These are phyloP conservation scores for Drosera spatulata DNA, from an alignment of 179 eudicot species.

Conservation along the genomic window DNA sequence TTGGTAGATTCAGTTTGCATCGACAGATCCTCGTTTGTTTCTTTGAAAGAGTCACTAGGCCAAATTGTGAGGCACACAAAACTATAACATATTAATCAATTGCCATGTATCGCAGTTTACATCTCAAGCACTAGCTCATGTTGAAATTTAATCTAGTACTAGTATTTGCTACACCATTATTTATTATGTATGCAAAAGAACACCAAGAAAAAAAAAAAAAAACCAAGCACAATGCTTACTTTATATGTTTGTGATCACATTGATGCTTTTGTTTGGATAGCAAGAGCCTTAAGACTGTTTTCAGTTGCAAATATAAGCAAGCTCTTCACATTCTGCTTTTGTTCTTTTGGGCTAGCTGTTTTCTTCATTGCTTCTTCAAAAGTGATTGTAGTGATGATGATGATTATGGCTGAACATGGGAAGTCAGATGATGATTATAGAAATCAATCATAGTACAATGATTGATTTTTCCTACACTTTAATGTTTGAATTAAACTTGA, in stretches of 20 bases:
- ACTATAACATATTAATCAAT: background rate
- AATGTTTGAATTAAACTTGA: no score
- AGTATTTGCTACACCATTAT: background rate
- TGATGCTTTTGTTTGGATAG: slow-evolving; percentile 67
- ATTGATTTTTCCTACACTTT: no score
- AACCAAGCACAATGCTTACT: slow-evolving; percentile 32
- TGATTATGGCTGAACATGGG: no score
- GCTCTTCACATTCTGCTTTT: slow-evolving; percentile 86
- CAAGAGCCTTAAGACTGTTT: slow-evolving; percentile 82
- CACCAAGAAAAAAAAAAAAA: background rate
- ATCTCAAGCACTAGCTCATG: no score
- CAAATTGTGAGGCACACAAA: slow-evolving; percentile 30
- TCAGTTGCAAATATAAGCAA: slow-evolving; percentile 70
- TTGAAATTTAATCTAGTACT: no score
- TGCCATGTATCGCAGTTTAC: no score
- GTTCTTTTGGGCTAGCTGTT: slow-evolving; percentile 90
- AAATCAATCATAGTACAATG: no score
- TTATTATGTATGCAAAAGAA: no score
- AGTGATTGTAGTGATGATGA: no score
- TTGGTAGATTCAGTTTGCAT: no score
- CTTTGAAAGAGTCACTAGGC: slow-evolving; percentile 38
- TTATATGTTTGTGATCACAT: slow-evolving; percentile 81
- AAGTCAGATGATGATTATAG: no score
- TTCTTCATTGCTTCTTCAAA: slow-evolving; percentile 90
- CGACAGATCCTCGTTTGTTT: slow-evolving; percentile 38